A percentile compares a stretch with the other conserved stretches of the same genome.
Evolutionary conservation across 2,329 filamentous ascomycete genomes (phyloP).

Genomic region (Monosporascus sp.): DNA sequence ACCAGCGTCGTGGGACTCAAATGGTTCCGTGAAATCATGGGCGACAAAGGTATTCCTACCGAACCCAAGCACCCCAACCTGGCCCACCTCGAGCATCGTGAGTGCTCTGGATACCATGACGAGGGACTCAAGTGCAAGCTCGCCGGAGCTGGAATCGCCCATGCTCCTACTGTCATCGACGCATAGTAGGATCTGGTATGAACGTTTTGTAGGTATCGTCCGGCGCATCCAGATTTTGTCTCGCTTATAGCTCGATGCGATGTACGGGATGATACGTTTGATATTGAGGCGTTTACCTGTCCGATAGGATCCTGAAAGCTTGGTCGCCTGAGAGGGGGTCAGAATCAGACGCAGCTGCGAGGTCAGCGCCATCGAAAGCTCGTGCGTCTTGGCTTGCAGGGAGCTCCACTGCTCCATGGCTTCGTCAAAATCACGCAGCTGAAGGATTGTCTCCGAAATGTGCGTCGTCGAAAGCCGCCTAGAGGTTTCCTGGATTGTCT

Average conservation of each 20-base stretch:
- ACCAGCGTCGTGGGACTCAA: constrained; percentile 70
- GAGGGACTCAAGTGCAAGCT: constrained; percentile 86
- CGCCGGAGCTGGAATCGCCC: constrained; percentile 71
- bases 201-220: constrained; percentile 83
- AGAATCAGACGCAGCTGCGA: constrained; percentile 95
- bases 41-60: constrained; percentile 78
- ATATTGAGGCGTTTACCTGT: constrained; percentile 98
- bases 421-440: constrained; percentile 44
- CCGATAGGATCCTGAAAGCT: constrained; percentile 92
- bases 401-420: constrained; percentile 75
- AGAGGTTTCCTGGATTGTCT: constrained; percentile 46
- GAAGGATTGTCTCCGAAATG: constrained; percentile 43
- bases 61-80: constrained; percentile 88
- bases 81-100: constrained; percentile 88
- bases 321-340: constrained; percentile 88
- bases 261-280: constrained; percentile 99
- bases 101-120: constrained; percentile 85
- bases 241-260: constrained; percentile 94
- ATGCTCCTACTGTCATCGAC: constrained; percentile 95
- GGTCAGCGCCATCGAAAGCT: constrained; percentile 81
- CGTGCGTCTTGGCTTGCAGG: constrained; percentile 79
- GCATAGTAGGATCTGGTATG: constrained; percentile 95
- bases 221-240: constrained; percentile 99
- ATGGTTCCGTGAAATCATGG: constrained; percentile 78
- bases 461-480: constrained; percentile 70